Conservation (phyloP, 352 stramenopile species). For the Globisporangium orthogonon region DNA sequence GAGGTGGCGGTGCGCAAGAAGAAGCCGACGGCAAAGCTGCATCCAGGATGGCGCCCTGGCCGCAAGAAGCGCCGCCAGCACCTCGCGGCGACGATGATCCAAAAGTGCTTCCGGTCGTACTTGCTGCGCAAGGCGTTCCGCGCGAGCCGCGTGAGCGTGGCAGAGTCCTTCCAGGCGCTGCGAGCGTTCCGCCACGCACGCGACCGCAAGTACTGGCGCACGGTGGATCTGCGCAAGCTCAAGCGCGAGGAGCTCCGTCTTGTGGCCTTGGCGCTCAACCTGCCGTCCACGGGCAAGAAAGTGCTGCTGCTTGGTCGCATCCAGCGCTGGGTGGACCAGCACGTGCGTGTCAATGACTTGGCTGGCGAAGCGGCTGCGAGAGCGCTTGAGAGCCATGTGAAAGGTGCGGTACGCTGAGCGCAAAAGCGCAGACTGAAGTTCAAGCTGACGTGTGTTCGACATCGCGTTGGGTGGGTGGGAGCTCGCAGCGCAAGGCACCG, state of each 20-base stretch:
- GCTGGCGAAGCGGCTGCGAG: conserved; percentile 45
- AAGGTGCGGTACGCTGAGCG: conserved; percentile 18
- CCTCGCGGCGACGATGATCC: conserved; percentile 63
- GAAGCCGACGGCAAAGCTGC: conserved; percentile 41
- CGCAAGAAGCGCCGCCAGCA: conserved; percentile 31
- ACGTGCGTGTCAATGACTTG: conserved; percentile 50
- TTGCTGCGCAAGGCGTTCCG: conserved; percentile 55
- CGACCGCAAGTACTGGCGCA: conserved; percentile 43
- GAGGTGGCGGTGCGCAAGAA: conserved; percentile 2
- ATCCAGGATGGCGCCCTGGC: conserved; percentile 44
- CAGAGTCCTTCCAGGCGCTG: conserved; percentile 44
- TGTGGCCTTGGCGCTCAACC: conserved; percentile 52
- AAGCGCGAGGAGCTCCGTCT: conserved; percentile 57
- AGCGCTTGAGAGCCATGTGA: conserved; percentile 45
- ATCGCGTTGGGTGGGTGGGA: too few species aligned
- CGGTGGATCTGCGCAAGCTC: conserved; percentile 50
- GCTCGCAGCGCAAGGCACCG: conserved; percentile 51
- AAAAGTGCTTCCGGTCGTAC: conserved; percentile 55
- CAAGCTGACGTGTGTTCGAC: not conserved
- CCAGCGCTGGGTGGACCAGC: conserved; percentile 70
- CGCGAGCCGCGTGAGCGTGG: conserved; percentile 27
- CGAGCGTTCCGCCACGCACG: conserved; percentile 44
- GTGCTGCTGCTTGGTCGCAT: conserved; percentile 63
- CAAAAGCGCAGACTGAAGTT: not conserved
- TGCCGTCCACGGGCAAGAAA: conserved; percentile 75